These are phyloP conservation scores for Sarocladiaceae sp. DNA, from an alignment of 2,329 filamentous ascomycete species.

Conservation along the genomic window DNA sequence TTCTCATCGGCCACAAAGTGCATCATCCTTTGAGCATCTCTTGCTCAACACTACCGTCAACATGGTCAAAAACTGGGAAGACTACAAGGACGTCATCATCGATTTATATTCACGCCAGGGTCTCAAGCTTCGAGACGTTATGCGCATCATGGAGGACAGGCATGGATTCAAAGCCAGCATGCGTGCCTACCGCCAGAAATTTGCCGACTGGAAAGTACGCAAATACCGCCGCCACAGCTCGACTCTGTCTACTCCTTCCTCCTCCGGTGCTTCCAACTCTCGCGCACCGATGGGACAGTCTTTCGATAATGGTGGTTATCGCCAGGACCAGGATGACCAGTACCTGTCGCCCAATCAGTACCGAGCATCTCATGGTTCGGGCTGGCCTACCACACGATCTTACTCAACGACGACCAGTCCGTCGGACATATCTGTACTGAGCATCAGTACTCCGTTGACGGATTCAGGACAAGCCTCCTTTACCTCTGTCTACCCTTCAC, in stretches of 20 bases:
- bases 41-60: conserved; percentile 11
- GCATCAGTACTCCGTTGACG: background rate
- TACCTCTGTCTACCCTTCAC: background rate
- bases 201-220: conserved; percentile 37
- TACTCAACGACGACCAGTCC: background rate
- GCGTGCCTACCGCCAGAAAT: conserved; percentile 43
- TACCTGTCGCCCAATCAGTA: too few species aligned
- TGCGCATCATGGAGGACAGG: conserved; percentile 29
- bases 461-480: background rate
- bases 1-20: background rate
- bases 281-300: background rate
- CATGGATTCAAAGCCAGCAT: conserved; percentile 31
- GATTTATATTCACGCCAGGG: conserved; percentile 34
- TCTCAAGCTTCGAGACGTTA: conserved; percentile 34
- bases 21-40: background rate
- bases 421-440: too few species aligned
- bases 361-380: too few species aligned
- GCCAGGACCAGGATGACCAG: too few species aligned
- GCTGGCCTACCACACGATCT: too few species aligned
- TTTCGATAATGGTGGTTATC: background rate
- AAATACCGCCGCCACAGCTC: conserved; percentile 30
- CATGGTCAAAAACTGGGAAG: conserved; percentile 40
- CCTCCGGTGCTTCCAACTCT: background rate
- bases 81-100: conserved; percentile 28
- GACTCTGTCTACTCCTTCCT: background rate